Base-by-base conservation (phyloP, 495 filamentous ascomycete genomes). In the Penicillium manginii region DNA sequence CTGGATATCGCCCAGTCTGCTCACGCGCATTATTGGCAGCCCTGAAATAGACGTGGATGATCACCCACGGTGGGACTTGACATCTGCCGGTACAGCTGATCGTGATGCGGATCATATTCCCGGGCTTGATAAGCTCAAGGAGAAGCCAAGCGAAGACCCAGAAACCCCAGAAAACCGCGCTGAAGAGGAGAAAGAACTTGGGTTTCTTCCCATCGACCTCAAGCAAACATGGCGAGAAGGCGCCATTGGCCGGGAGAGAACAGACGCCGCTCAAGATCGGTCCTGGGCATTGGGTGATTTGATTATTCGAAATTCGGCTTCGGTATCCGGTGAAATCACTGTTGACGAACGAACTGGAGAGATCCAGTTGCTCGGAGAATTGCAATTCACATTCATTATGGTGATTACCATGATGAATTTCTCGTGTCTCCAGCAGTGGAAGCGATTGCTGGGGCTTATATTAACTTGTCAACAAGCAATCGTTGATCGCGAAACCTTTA, bases 381-480 rank as follows among this genome's bases (percentile, higher is more conserved):
- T 97, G 42, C 91, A 97, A 64, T 88, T 96, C 64, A 82, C 85
- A 35, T 97, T 94, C 72, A 64, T 97, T 4, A 90, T 88, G 68
- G 87, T 91, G 11, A 77, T 92, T 57, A 89, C 88, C 22, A 78
- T 97, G 43, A 88, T 88, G 70, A 97, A 96, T 67, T 83, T 86
- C 60, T 92, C 91, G 1, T 96, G 91, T 67, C 79, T 93, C 22
- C 88, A 93, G 63, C 92, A 97, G 61, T 98, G 93, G 93, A 90
- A 89, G 72, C 79, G 90, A 58, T 65, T 96, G 26, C 72, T 93
- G 7, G 79, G 79, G 35, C 75, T 96, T 32, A 73, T 92, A 2
- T 78, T 97, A 50, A 92, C 88, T 1, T 87, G 87, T 56, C 83
- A 81, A 52, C 60, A 55, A 42, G 86, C 92, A 0, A 81, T 88